These are phyloP conservation scores for Medicago arabica DNA, from an alignment of 306 rosid genomes.

Conservation along the genomic window DNA sequence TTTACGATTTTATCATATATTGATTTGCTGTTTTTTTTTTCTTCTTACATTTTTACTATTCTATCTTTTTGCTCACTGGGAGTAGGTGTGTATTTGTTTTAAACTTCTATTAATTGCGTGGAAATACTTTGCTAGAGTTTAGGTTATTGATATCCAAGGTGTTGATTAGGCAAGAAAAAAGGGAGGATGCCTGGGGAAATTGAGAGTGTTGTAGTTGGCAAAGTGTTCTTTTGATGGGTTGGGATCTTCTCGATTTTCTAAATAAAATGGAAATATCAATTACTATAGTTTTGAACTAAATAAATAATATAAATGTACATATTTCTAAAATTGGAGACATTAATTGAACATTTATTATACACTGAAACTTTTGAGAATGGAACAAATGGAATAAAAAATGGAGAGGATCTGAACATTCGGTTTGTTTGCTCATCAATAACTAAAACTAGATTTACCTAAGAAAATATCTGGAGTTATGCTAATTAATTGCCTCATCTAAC, in stretches of 20 bases:
- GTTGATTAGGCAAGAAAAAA: constrained; percentile 28
- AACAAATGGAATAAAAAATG: too few species aligned
- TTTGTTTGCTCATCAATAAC: neutral
- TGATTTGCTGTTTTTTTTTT: constrained; percentile 25
- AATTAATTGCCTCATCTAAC: constrained; percentile 23
- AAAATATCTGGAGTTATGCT: neutral
- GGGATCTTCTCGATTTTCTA: too few species aligned
- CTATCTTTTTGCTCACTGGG: constrained; percentile 5
- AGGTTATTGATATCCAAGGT: constrained; percentile 19
- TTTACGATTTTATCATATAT: constrained; percentile 6
- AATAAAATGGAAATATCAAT: too few species aligned
- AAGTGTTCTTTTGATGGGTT: constrained; percentile 12
- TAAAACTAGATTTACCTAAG: constrained; percentile 18
- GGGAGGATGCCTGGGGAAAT: constrained; percentile 20
- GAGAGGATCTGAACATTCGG: neutral
- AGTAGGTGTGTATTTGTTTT: constrained; percentile 3
- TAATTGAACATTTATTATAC: too few species aligned
- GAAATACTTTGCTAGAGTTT: constrained; percentile 16
- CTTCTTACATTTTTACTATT: constrained; percentile 11
- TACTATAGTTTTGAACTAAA: too few species aligned
- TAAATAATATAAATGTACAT: too few species aligned
- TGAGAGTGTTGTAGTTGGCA: constrained; percentile 11
- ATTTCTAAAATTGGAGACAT: too few species aligned
- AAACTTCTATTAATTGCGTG: constrained; percentile 25
- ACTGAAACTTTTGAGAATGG: too few species aligned